These are phyloP conservation scores for Penicillium nordicum DNA, from an alignment of 2,329 filamentous ascomycete genomes.

Conservation along the genomic window DNA sequence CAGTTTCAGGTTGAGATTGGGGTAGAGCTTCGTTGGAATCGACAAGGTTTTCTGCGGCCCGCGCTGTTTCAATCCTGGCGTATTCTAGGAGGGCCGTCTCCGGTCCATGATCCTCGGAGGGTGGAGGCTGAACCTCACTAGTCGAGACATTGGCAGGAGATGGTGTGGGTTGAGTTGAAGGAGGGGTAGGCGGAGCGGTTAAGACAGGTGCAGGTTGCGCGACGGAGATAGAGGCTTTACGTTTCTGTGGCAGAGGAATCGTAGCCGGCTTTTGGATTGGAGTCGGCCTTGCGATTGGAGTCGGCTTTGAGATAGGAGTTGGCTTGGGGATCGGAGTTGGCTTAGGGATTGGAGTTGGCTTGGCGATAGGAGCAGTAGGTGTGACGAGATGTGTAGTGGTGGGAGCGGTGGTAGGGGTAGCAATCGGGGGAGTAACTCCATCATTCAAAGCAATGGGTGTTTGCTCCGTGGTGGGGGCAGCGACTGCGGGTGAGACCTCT, in stretches of 20 bases:
- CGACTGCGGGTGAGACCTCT: not conserved
- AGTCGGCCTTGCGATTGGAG: not conserved
- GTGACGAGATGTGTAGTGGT: not conserved
- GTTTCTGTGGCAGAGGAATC: slow-evolving; percentile 27
- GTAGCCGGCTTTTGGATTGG: slow-evolving; percentile 14
- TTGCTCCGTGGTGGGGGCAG: slow-evolving; percentile 25
- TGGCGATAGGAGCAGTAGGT: not conserved
- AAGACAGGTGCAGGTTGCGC: slow-evolving; percentile 12
- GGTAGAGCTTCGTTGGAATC: slow-evolving; percentile 5
- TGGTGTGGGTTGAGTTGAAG: slow-evolving; percentile 19
- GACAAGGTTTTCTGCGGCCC: slow-evolving; percentile 2
- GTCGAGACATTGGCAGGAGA: slow-evolving; percentile 13
- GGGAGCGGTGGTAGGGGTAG: slow-evolving; percentile 11
- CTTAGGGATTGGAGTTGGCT: not conserved
- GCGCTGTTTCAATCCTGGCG: slow-evolving; percentile 3
- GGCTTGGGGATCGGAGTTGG: not conserved
- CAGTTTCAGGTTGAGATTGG: not conserved
- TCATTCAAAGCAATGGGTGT: slow-evolving; percentile 10
- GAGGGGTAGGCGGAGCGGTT: slow-evolving; percentile 7
- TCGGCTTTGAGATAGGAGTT: not conserved
- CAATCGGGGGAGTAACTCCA: slow-evolving; percentile 23
- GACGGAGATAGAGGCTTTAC: slow-evolving; percentile 27
- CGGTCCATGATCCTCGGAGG: slow-evolving; percentile 13
- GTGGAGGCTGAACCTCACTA: slow-evolving; percentile 14
- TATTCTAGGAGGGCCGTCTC: slow-evolving; percentile 5